These are phyloP conservation scores for Aquilaria sinensis DNA, from an alignment of 345 rosid species.

Conservation along the genomic window DNA sequence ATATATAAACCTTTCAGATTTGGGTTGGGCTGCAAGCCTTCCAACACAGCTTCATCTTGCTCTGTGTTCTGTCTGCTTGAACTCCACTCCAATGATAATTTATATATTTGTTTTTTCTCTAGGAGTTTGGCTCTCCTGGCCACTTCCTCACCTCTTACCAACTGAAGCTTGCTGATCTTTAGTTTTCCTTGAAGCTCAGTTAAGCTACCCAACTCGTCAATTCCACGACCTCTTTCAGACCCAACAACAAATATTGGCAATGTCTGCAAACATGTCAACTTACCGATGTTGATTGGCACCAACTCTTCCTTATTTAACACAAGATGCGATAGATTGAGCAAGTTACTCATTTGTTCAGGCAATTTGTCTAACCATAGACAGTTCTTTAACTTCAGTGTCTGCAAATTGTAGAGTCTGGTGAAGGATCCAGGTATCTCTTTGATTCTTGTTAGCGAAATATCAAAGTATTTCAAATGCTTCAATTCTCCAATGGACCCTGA, in stretches of 20 bases:
- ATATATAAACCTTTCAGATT: conserved; percentile 1
- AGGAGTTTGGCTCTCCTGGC: conserved; percentile 14
- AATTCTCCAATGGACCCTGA: conserved; percentile 10
- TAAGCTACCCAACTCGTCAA: conserved; percentile 2
- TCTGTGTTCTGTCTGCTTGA: background rate
- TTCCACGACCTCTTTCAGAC: background rate
- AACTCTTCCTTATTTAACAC: background rate
- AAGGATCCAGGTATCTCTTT: conserved; percentile 1
- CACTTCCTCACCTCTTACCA: conserved; percentile 4
- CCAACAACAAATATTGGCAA: conserved; percentile 7
- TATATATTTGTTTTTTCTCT: background rate
- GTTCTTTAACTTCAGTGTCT: conserved; percentile 6
- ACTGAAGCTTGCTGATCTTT: background rate
- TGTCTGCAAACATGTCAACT: conserved; percentile 2
- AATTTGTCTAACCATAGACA: background rate
- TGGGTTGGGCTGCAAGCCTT: conserved; percentile 12
- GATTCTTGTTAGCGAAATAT: conserved; percentile 2
- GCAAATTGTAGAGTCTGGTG: conserved; percentile 12
- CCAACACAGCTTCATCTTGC: conserved; percentile 15
- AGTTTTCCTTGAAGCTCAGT: background rate
- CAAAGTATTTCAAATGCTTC: conserved; percentile 19
- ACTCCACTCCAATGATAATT: background rate
- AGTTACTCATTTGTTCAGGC: conserved; percentile 1
- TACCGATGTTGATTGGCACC: background rate
- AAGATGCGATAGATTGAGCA: conserved; percentile 6